These are phyloP conservation scores for Ambrosiella beaveri DNA, from an alignment of 2,329 filamentous ascomycete species.

Conservation along the genomic window DNA sequence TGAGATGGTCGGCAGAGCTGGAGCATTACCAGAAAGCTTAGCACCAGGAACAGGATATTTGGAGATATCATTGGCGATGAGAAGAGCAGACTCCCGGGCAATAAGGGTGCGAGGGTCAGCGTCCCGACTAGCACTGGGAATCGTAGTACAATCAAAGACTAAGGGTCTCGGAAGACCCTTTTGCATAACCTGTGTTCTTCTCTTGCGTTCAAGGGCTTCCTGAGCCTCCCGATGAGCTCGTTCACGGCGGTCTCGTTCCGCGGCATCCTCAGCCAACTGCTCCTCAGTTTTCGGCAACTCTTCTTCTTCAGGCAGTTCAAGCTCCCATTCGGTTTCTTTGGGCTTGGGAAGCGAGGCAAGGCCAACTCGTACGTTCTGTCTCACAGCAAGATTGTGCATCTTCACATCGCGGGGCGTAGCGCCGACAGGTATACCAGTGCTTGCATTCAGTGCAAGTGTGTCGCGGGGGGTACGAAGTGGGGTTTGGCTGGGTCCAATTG, in stretches of 20 bases:
- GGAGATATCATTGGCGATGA: constrained; percentile 68
- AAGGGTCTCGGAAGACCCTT: constrained; percentile 61
- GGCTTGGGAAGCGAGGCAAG: constrained; percentile 79
- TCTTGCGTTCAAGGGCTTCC: constrained; percentile 61
- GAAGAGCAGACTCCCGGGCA: constrained; percentile 55
- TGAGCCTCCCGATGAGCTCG: constrained; percentile 52
- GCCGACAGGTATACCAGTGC: constrained; percentile 43
- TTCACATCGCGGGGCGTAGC: constrained; percentile 64
- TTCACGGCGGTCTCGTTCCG: constrained; percentile 65
- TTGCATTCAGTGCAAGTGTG: constrained; percentile 55
- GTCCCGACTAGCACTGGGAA: constrained; percentile 34
- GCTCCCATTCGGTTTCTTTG: constrained; percentile 85
- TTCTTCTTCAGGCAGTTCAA: constrained; percentile 75
- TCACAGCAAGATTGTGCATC: constrained; percentile 50
- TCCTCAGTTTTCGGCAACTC: constrained; percentile 34
- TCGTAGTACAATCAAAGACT: constrained; percentile 48
- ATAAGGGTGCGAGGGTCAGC: constrained; percentile 53
- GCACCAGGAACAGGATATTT: constrained; percentile 55
- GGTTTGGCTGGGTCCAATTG: constrained; percentile 55
- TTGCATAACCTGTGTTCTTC: constrained; percentile 86
- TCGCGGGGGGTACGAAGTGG: constrained; percentile 81
- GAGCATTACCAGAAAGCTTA: constrained; percentile 44
- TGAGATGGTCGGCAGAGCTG: constrained; percentile 44
- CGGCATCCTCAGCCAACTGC: constrained; percentile 40
- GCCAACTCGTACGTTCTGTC: constrained; percentile 50